These are phyloP conservation scores for Rhizopogon roseolus DNA, from an alignment of 768 basidiomycete genomes.

Conservation along the genomic window DNA sequence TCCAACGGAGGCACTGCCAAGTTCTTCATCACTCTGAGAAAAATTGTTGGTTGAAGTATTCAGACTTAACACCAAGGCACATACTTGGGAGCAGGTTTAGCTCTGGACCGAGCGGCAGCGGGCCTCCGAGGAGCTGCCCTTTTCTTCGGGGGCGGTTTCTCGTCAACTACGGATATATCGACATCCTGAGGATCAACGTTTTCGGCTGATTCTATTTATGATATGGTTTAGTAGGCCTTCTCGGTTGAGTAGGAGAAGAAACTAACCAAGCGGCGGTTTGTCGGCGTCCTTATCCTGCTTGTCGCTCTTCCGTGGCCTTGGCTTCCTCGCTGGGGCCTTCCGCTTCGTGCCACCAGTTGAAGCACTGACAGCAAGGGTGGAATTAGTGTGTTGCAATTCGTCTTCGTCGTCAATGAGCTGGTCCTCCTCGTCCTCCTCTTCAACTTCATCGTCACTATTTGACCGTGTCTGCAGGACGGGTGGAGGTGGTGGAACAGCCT, in stretches of 20 bases:
- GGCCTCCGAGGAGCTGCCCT: conserved; percentile 42
- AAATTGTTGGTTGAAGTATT: background rate
- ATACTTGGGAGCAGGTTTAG: conserved; percentile 26
- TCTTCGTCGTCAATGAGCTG: conserved; percentile 75
- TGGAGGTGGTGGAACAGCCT: conserved; percentile 11
- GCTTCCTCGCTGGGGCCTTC: conserved; percentile 43
- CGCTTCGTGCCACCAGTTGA: conserved; percentile 41
- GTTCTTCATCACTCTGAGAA: conserved; percentile 24
- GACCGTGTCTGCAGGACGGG: conserved; percentile 14
- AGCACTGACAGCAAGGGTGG: conserved; percentile 19
- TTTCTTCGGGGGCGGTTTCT: conserved; percentile 44
- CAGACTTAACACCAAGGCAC: conserved; percentile 3
- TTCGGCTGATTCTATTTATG: conserved; percentile 25
- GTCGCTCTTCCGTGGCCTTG: conserved; percentile 50
- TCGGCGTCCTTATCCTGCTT: conserved; percentile 37
- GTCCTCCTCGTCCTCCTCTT: conserved; percentile 71
- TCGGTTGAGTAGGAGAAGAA: conserved; percentile 11
- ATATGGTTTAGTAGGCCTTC: conserved; percentile 12
- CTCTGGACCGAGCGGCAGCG: conserved; percentile 28
- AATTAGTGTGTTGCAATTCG: conserved; percentile 24
- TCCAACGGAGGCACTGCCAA: conserved; percentile 36
- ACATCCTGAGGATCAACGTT: conserved; percentile 14
- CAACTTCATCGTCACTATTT: conserved; percentile 44
- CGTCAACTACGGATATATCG: conserved; percentile 14
- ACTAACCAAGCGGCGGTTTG: conserved; percentile 41